Percentiles rank a stretch among this genome's conserved stretches.
These are phyloP conservation scores for Coffea humblotiana DNA, from an alignment of 305 asterid species.

Conservation along the genomic window DNA sequence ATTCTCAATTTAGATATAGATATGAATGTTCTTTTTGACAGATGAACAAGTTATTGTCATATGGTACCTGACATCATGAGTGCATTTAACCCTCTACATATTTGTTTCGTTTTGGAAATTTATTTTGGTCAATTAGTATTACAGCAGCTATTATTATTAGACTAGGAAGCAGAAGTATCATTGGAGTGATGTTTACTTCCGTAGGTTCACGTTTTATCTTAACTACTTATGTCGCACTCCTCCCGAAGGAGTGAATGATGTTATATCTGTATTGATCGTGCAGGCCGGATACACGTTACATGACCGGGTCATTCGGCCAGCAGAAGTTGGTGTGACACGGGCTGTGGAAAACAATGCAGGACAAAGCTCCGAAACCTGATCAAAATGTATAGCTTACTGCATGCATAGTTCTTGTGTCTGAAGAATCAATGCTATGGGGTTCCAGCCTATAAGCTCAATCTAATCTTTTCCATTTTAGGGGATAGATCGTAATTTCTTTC, in stretches of 20 bases:
- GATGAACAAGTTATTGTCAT: neutral
- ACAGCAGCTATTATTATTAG: neutral
- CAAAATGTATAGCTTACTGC: neutral
- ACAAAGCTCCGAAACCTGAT: conserved; percentile 19
- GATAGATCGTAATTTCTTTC: neutral
- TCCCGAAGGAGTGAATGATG: neutral
- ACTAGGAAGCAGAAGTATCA: neutral
- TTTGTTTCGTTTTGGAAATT: neutral
- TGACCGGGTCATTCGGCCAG: conserved; percentile 79
- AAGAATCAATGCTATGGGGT: neutral
- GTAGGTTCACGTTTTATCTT: neutral
- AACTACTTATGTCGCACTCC: too few relatives aligned
- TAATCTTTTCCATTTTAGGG: neutral
- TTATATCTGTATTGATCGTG: neutral
- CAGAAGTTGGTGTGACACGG: conserved; percentile 79
- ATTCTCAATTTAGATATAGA: neutral
- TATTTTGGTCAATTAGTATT: neutral
- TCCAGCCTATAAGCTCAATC: neutral
- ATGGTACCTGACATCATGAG: neutral
- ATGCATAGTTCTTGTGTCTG: neutral
- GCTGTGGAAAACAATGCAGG: conserved; percentile 39
- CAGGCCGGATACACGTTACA: conserved; percentile 82
- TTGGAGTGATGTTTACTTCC: neutral
- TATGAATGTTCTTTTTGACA: neutral
- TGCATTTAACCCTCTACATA: neutral